These are phyloP conservation scores for Triticum monococcum DNA, from an alignment of 176 grass and related monocot species.

Conservation along the genomic window DNA sequence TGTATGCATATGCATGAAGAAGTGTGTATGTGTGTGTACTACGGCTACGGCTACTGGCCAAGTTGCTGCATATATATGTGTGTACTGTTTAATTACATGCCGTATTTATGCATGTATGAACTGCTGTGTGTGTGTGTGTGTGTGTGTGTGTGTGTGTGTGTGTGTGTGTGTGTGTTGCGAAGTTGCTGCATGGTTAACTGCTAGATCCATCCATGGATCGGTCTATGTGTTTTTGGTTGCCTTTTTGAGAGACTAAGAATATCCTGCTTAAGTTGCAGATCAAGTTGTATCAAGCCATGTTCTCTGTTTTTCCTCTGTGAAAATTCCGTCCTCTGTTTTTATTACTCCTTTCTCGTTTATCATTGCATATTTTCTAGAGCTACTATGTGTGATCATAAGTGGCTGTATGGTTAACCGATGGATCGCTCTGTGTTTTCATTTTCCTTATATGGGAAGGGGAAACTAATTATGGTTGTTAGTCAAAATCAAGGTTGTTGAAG, in stretches of 20 bases:
- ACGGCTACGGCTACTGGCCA: background rate
- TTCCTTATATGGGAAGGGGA: too few species aligned
- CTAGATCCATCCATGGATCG: conserved; percentile 8
- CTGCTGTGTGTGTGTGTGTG: background rate
- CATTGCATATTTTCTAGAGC: background rate
- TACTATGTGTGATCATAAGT: background rate
- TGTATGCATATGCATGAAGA: conserved; percentile 1
- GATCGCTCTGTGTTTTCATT: background rate
- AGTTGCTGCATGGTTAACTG: conserved; percentile 1
- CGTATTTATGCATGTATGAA: conserved; percentile 10
- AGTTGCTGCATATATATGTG: conserved; percentile 19
- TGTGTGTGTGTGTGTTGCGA: conserved; percentile 1
- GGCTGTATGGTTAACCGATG: background rate
- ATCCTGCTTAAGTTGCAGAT: background rate
- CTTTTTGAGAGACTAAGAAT: background rate
- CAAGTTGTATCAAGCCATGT: conserved; percentile 12
- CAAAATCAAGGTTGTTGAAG: background rate
- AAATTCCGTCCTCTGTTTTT: background rate
- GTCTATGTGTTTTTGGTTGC: conserved; percentile 21
- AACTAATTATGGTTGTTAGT: background rate
- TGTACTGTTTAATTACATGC: conserved; percentile 24
- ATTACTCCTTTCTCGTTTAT: background rate
- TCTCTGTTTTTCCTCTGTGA: background rate
- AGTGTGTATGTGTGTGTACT: background rate
- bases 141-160: too few species aligned